These are phyloP conservation scores for Sporothrix globosa DNA, from an alignment of 2,329 filamentous ascomycete genomes.

Conservation along the genomic window DNA sequence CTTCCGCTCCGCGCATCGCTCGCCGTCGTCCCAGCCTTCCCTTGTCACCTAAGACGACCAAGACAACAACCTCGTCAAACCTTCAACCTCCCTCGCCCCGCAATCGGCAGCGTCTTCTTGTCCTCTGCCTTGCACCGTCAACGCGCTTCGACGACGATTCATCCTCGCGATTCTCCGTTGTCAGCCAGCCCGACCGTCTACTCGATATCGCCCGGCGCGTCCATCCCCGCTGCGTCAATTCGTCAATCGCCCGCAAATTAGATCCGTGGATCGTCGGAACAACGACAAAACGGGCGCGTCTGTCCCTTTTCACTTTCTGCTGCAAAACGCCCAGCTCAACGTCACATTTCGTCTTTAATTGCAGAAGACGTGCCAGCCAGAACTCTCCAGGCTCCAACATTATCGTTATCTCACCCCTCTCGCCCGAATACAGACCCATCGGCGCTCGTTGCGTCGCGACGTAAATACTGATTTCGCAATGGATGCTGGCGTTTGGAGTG, in stretches of 20 bases:
- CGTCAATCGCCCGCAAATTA: constrained; percentile 19
- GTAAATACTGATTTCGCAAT: constrained; percentile 29
- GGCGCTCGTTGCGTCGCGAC: constrained; percentile 30
- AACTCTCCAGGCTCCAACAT: background rate
- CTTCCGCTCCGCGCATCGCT: constrained; percentile 33
- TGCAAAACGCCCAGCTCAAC: background rate
- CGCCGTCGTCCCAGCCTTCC: constrained; percentile 15
- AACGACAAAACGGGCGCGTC: constrained; percentile 15
- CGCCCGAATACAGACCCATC: background rate
- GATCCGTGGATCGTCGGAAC: constrained; percentile 8
- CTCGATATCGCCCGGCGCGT: constrained; percentile 23
- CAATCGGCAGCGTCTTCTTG: background rate
- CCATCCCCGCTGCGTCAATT: background rate
- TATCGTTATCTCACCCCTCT: background rate
- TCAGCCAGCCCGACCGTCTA: background rate
- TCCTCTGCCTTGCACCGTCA: background rate
- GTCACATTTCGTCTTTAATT: background rate
- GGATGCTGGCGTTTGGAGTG: constrained; percentile 30
- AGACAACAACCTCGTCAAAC: constrained; percentile 10
- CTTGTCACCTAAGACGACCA: constrained; percentile 25
- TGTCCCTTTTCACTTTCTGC: background rate
- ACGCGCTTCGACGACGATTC: constrained; percentile 2
- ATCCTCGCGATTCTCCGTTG: background rate
- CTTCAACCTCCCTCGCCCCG: background rate
- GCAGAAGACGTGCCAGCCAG: background rate